Percentiles rank a stretch among this genome's conserved stretches.
Conservation (phyloP, 78 protist genomes). For the Planoprotostelium fungivorum region DNA sequence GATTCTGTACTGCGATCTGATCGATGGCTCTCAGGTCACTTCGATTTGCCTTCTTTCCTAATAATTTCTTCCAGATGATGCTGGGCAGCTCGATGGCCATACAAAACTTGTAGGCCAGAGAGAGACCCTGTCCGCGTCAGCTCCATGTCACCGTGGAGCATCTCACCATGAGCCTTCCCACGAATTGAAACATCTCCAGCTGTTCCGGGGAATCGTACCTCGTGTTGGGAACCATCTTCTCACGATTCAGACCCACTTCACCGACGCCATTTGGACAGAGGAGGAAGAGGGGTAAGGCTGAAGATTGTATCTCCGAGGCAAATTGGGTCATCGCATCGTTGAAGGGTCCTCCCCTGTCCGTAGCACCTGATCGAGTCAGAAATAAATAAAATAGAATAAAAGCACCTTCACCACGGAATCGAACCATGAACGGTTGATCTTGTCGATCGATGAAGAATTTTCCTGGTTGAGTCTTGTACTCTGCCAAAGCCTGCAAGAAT, state of each 20-base stretch:
- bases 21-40: constrained; percentile 4
- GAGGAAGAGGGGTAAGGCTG: constrained; percentile 33
- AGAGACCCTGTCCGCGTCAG: not conserved
- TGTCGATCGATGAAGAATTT: not conserved
- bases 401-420: not conserved
- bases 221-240: constrained; percentile 56
- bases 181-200: constrained; percentile 29
- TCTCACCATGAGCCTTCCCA: constrained; percentile 56
- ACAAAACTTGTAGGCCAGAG: not conserved
- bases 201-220: constrained; percentile 24
- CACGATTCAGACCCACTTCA: constrained; percentile 61
- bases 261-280: constrained; percentile 60
- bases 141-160: constrained; percentile 33
- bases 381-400: not conserved
- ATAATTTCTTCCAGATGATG: constrained; percentile 40
- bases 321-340: constrained; percentile 56
- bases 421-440: not conserved
- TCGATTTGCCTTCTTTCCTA: constrained; percentile 30
- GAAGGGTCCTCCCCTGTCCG: constrained; percentile 71
- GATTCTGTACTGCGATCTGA: not conserved
- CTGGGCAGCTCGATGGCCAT: constrained; percentile 53
- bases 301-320: constrained; percentile 21
- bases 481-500: not conserved
- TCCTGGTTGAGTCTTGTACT: not conserved
- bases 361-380: constrained; percentile 27